phyloP scores from a whole-genome alignment of 192 early-diverging fungal genomes.

The Entophlyctis luteolus region DNA sequence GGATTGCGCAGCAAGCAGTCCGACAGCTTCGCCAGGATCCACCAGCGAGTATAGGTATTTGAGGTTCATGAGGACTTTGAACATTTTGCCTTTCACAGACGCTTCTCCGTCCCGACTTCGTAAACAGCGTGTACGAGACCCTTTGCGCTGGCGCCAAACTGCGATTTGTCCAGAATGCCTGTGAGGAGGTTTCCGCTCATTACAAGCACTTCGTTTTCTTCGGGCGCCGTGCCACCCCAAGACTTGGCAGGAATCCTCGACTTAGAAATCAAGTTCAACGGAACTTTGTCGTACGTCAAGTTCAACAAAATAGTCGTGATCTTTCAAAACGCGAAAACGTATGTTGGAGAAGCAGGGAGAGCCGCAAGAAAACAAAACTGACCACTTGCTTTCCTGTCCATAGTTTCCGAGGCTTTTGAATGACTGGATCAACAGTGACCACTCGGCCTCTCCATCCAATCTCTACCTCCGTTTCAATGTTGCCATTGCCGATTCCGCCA shows the following conservation, averaged over 20 bases:
- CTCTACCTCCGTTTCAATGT: constrained; percentile 50
- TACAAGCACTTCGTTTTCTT: constrained; percentile 83
- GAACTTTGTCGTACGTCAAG: constrained; percentile 70
- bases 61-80: constrained; percentile 87
- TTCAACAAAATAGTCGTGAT: constrained; percentile 91
- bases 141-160: constrained; percentile 87
- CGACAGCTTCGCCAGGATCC: constrained; percentile 97
- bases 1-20: constrained; percentile 92
- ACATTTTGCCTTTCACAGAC: constrained; percentile 66
- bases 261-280: constrained; percentile 85
- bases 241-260: constrained; percentile 77
- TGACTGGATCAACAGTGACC: constrained; percentile 76
- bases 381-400: constrained; percentile 99
- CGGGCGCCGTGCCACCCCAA: constrained; percentile 74
- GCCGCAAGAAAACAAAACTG: constrained; percentile 23
- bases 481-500: constrained; percentile 53
- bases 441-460: constrained; percentile 69
- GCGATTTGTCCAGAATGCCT: constrained; percentile 94
- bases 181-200: constrained; percentile 85
- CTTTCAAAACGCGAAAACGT: too few relatives aligned
- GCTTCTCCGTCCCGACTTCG: constrained; percentile 68
- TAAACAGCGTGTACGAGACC: constrained; percentile 95
- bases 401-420: constrained; percentile 75
- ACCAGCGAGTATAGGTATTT: constrained; percentile 92
- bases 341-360: too few relatives aligned